phyloP scores from a whole-genome alignment of 2,329 filamentous ascomycete species.

The Penicillium verrucosum region DNA sequence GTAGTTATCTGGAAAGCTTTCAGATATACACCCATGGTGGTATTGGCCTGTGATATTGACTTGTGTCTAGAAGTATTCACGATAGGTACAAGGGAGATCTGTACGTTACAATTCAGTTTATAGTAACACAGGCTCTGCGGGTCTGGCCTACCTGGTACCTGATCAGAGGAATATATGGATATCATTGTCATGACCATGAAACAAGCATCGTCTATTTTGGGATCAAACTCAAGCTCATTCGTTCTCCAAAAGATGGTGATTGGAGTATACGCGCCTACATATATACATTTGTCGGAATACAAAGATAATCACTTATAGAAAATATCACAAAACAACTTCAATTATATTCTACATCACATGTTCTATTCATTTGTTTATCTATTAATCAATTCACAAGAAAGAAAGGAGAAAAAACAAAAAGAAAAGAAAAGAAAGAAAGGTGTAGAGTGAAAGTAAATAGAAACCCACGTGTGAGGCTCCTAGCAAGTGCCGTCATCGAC shows the following conservation, averaged over 20 bases:
- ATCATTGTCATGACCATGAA: neutral
- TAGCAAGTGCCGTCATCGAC: slow-evolving; percentile 23
- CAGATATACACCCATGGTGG: neutral
- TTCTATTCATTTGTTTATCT: neutral
- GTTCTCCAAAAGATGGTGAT: neutral
- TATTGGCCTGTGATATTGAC: neutral
- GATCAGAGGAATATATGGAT: neutral
- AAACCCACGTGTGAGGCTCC: slow-evolving; percentile 11
- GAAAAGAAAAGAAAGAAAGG: neutral
- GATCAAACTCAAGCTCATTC: neutral
- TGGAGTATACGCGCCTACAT: neutral
- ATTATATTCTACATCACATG: neutral
- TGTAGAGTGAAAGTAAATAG: neutral
- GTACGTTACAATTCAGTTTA: neutral
- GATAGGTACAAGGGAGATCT: neutral
- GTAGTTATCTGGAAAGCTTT: neutral
- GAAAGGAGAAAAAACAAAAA: too few species aligned
- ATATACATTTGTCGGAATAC: neutral
- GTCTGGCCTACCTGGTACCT: neutral
- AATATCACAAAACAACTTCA: neutral
- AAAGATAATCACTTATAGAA: neutral
- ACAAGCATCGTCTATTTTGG: neutral
- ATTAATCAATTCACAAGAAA: neutral
- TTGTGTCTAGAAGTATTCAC: neutral
- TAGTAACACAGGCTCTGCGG: neutral